Evolutionary conservation across 2,329 filamentous ascomycete species (phyloP), one percentile per base, ranked within the genome.

Genomic region (Xylaria sp.): DNA sequence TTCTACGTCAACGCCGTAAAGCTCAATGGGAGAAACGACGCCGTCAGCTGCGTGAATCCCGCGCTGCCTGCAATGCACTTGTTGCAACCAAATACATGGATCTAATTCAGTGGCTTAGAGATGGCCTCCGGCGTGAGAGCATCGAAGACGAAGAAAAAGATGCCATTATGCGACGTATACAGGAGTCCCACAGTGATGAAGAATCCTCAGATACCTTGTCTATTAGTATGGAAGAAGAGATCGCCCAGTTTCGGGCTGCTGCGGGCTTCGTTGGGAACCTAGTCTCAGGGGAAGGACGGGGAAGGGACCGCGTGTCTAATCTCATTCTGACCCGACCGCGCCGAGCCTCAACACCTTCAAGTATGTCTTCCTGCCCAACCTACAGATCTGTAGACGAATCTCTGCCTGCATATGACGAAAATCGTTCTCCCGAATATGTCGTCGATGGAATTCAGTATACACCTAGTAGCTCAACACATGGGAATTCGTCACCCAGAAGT

Each of bases 221-320:
- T 33, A 78, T 76, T 12, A 82, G 82, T 2, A 83, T 86, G 81
- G 83, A 84, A 71, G 81, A 85, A 72, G 84, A 86, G 73, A 81
- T 87, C 70, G 81, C 83, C 2, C 79, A 82, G 58, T 84, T 87
- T 75, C 81, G 84, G 1, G 80, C 80, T 60, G 84, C 82, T 1
- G 84, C 83, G 7, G 79, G 79, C 6, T 78, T 85, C 54, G 83
- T 87, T 0, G 82, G 81, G 49, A 81, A 83, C 49, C 79, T 87
- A 61, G 80, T 86, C 25, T 78, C 82, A 6, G 83, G 84, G 64
- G 83, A 84, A 69, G 81, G 79, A 52, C 66, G 68, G 20, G 67
- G 60, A 54, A 66, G 65, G 8, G 56, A 39, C 23, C 76, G 76
- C 54, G 63, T 66, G 54, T 74, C 66, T 20, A 68, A 69, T 31